Percentiles rank a stretch among this genome's conserved stretches.
Evolutionary conservation across 208 protist genomes (phyloP).

Genomic region (Leishmania turanica): DNA sequence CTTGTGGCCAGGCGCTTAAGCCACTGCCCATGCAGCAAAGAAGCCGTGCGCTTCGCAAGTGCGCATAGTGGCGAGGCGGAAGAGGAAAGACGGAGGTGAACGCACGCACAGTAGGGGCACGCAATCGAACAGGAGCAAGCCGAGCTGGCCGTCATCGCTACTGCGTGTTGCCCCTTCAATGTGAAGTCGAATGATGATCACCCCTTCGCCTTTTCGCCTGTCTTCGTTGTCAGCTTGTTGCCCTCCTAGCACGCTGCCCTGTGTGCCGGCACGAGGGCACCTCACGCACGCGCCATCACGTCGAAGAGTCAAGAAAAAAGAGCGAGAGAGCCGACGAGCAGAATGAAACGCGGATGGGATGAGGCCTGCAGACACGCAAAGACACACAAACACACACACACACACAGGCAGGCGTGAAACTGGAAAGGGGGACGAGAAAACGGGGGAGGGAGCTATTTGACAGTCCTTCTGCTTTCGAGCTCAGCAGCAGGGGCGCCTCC

Average conservation of each 20-base stretch:
- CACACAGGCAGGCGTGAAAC: not conserved
- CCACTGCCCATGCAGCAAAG: not conserved
- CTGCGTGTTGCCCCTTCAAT: not conserved
- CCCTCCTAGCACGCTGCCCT: not conserved
- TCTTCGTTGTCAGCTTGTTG: not conserved
- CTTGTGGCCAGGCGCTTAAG: not conserved
- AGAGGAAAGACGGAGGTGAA: not conserved
- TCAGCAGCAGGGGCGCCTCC: not conserved
- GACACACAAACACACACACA: not conserved
- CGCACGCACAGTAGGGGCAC: not conserved
- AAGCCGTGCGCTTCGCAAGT: not conserved
- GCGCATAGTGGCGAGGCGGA: not conserved
- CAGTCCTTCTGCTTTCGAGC: not conserved
- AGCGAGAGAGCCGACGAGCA: not conserved
- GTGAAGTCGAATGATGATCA: not conserved
- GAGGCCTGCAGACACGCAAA: not conserved
- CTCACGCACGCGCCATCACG: not conserved
- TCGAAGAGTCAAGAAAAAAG: not conserved
- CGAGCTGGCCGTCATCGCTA: not conserved
- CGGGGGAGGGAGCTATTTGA: not conserved
- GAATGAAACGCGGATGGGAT: not conserved
- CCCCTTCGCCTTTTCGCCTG: not conserved
- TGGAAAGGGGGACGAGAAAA: not conserved
- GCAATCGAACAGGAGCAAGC: not conserved
- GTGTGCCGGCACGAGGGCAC: not conserved